phyloP scores from a whole-genome alignment of 257 asterid species.

The Lithospermum erythrorhizon region DNA sequence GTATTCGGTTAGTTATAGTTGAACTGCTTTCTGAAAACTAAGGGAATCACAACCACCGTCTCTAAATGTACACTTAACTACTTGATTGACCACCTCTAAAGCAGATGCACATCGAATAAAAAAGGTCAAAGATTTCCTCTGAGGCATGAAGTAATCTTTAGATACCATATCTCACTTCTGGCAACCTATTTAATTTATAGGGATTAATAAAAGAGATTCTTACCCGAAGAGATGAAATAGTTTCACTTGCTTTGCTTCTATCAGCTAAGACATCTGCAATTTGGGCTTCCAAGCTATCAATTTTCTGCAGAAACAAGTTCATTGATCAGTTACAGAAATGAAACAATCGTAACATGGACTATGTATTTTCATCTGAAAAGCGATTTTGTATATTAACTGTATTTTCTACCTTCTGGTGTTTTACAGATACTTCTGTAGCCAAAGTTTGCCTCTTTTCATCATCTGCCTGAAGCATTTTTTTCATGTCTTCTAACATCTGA shows the following conservation, averaged over 20 bases:
- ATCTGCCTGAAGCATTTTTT: conserved; percentile 53
- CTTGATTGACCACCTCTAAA: too few species aligned
- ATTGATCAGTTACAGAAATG: neutral
- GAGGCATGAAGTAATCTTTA: neutral
- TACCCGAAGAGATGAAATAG: conserved; percentile 79
- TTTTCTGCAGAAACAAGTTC: conserved; percentile 42
- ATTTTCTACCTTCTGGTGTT: conserved; percentile 71
- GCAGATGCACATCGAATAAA: too few species aligned
- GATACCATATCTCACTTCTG: neutral
- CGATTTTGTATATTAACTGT: conserved; percentile 7
- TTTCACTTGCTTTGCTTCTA: conserved; percentile 70
- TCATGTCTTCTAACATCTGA: conserved; percentile 73
- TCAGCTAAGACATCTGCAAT: conserved; percentile 71
- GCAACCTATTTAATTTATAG: neutral
- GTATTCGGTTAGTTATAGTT: neutral
- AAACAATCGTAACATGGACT: neutral
- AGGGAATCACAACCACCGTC: neutral
- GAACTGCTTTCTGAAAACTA: neutral
- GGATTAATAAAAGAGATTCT: conserved; percentile 14
- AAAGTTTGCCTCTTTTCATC: conserved; percentile 79
- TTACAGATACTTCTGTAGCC: conserved; percentile 58
- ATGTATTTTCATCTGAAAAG: conserved; percentile 14
- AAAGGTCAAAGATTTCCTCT: neutral
- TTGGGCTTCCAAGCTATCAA: conserved; percentile 77
- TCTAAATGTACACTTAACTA: too few species aligned